These are phyloP conservation scores for Pelargonium nanum DNA, from an alignment of 345 rosid species.

Conservation along the genomic window DNA sequence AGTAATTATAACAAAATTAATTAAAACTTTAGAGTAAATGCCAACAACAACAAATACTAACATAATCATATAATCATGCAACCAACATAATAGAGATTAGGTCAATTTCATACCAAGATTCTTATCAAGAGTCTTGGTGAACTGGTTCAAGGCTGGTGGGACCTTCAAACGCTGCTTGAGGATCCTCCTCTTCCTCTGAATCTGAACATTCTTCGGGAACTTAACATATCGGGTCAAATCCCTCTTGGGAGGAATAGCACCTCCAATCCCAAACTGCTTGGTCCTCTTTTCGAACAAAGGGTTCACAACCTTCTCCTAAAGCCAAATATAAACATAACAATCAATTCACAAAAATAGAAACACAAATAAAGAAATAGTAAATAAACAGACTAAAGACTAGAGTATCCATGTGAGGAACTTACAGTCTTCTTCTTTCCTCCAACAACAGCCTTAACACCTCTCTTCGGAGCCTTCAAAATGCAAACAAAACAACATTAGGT, in stretches of 20 bases:
- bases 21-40: too few relatives aligned
- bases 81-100: background rate
- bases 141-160: constrained; percentile 68
- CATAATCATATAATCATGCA: background rate
- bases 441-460: constrained; percentile 30
- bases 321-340: background rate
- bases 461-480: constrained; percentile 34
- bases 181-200: constrained; percentile 72
- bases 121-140: constrained; percentile 84
- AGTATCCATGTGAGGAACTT: too few relatives aligned
- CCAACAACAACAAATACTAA: background rate
- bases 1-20: too few relatives aligned
- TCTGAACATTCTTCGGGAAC: constrained; percentile 58
- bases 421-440: background rate
- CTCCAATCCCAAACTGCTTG: constrained; percentile 71
- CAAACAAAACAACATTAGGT: background rate
- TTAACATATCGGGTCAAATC: constrained; percentile 59
- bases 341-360: background rate
- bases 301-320: constrained; percentile 52
- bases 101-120: constrained; percentile 36
- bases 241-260: constrained; percentile 82
- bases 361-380: background rate
- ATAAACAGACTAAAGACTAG: background rate
- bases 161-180: constrained; percentile 73
- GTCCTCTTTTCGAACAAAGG: constrained; percentile 66